These are phyloP conservation scores for Leptomonas pyrrhocoris DNA, from an alignment of 208 protist species.

Conservation along the genomic window DNA sequence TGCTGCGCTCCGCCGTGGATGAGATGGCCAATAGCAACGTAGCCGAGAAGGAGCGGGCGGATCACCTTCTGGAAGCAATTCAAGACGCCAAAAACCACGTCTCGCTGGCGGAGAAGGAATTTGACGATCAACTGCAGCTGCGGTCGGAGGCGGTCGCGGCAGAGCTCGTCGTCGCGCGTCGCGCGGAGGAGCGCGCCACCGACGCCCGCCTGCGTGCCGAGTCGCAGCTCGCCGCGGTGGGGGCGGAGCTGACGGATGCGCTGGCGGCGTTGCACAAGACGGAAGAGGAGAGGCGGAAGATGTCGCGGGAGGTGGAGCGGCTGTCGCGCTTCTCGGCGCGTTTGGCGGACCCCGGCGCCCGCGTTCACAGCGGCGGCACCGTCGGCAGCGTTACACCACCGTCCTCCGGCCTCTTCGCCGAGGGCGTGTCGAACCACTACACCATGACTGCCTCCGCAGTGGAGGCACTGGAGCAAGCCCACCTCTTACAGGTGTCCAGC, in stretches of 20 bases:
- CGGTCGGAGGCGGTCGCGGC: slow-evolving; percentile 22
- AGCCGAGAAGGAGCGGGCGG: slow-evolving; percentile 21
- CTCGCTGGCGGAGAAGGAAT: slow-evolving; percentile 33
- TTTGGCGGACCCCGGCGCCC: slow-evolving; percentile 8
- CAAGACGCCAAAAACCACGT: slow-evolving; percentile 31
- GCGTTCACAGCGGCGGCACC: background rate
- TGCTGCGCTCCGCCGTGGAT: slow-evolving; percentile 23
- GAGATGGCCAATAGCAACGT: slow-evolving; percentile 19
- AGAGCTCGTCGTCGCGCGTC: slow-evolving; percentile 49
- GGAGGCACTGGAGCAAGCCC: slow-evolving; percentile 46
- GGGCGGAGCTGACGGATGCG: slow-evolving; percentile 33
- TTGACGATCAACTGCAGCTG: slow-evolving; percentile 45
- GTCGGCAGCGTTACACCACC: slow-evolving; percentile 14
- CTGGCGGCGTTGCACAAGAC: slow-evolving; percentile 15
- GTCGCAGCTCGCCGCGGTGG: slow-evolving; percentile 23
- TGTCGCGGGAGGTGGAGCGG: slow-evolving; percentile 35
- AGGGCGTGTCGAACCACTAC: background rate
- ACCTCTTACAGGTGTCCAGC: slow-evolving; percentile 60
- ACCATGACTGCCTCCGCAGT: slow-evolving; percentile 4
- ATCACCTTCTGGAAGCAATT: slow-evolving; percentile 30
- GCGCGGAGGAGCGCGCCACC: slow-evolving; percentile 38
- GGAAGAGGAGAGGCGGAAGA: slow-evolving; percentile 32
- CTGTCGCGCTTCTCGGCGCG: slow-evolving; percentile 22
- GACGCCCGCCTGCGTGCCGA: slow-evolving; percentile 47
- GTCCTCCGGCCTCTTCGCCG: background rate